Evolutionary conservation across 768 basidiomycete species (phyloP), one percentile per base, ranked within the genome.

Genomic region (Hemileccinum impolitum): DNA sequence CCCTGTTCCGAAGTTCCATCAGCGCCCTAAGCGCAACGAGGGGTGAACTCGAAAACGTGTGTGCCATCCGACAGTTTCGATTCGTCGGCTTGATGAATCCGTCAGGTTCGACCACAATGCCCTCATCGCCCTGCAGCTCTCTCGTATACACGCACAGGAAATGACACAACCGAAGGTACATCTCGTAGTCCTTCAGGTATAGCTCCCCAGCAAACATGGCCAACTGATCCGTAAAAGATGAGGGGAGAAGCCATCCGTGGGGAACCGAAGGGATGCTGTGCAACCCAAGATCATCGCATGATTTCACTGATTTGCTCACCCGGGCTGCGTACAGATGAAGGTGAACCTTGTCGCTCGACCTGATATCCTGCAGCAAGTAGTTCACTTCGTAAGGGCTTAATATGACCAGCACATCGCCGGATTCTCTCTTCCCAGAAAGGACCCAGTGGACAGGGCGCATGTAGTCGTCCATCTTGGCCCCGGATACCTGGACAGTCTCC

Each of bases 191-290:
- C 10, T 57, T 56, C 32, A 75, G 48, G 48, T 72, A 78, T 3
- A 78, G 64, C 50, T 78, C 73, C 3, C 75, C 77, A 13, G 75
- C 72, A 52, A 71, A 75, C 32, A 76, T 50, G 34, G 72, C 75
- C 34, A 78, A 60, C 40, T 75, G 73, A 25, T 43, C 43, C 26
- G 62, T 63, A 34, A n/a, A 39, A 3, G 17, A 36, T 4, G 46
- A 30, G 6, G 47, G 36, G 2, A 59, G 47, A 7, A 45, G 44
- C 55, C 63, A 64, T 10, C 37, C 37, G 1, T 25, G 18, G 2
- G 66, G 50, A 3, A 64, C 45, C 4, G 50, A 2, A 9, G 67
- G 65, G 8, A 66, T 32, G 23, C 10, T 52, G 43, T 65, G 56
- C 6, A 64, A 39, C 3, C 25, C 6, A 3, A 69, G 54, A 25